These are phyloP conservation scores for Phytophthora ramorum DNA, from an alignment of 352 stramenopile species.

Conservation along the genomic window DNA sequence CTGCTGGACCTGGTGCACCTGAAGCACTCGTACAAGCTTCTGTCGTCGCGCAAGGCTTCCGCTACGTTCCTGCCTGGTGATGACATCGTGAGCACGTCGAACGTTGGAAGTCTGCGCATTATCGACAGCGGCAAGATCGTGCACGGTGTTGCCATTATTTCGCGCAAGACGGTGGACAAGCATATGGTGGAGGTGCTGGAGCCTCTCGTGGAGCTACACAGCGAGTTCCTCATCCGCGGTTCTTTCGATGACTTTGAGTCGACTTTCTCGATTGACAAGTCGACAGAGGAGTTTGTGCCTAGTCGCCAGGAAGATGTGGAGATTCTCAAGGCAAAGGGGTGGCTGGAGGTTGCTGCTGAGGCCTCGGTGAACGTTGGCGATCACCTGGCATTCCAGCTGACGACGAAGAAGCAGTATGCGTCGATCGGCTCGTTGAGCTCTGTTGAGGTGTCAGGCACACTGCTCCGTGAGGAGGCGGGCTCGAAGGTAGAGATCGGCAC, in stretches of 20 bases:
- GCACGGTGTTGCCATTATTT: slow-evolving; percentile 72
- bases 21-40: slow-evolving; percentile 85
- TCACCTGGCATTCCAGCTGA: slow-evolving; percentile 54
- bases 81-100: slow-evolving; percentile 74
- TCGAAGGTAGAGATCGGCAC: background rate
- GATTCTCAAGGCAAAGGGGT: slow-evolving; percentile 68
- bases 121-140: slow-evolving; percentile 85
- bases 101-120: slow-evolving; percentile 78
- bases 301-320: slow-evolving; percentile 52
- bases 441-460: slow-evolving; percentile 55
- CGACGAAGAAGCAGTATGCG: slow-evolving; percentile 66
- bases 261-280: slow-evolving; percentile 72
- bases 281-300: slow-evolving; percentile 50
- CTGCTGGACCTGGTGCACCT: slow-evolving; percentile 86
- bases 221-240: slow-evolving; percentile 88
- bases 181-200: slow-evolving; percentile 62
- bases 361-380: slow-evolving; percentile 49
- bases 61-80: slow-evolving; percentile 67
- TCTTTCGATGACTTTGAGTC: slow-evolving; percentile 77
- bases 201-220: slow-evolving; percentile 78
- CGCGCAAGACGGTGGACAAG: slow-evolving; percentile 55
- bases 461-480: slow-evolving; percentile 46
- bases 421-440: slow-evolving; percentile 46
- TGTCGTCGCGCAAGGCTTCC: slow-evolving; percentile 46
- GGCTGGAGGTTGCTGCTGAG: slow-evolving; percentile 50